Evolutionary conservation across 305 asterid genomes (phyloP), one percentile per base, ranked within the genome.

Genomic region (Monarda citriodora): DNA sequence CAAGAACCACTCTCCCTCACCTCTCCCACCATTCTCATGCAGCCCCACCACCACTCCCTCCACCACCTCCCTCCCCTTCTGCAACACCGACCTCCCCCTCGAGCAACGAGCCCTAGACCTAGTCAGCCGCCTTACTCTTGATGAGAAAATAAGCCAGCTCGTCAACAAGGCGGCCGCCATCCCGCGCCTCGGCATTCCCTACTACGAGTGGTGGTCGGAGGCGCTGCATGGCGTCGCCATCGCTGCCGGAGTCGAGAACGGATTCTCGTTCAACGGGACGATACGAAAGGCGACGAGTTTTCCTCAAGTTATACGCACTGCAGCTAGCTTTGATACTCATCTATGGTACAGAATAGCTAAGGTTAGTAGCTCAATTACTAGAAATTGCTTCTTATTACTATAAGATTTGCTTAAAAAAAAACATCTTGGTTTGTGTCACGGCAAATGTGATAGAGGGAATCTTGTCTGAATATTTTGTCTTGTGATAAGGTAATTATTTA

Each of bases 171-270:
- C 89, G 12, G 37, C 65, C 6, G 84, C 84, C 22, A 32, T 82
- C 26, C 75, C 87, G 8, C 72, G 89, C 25, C 69, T 85, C 0
- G 87, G 93, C 23, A 69, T 85, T 16, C 85, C 86, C 20, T 75
- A 79, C 60, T 85, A 85, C 63, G 72, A 77, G 58, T 82, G 87
- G 94, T 82, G 94, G 94, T 82, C 85, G 17, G 90, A 85, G 77
- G 90, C 94, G 10, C 69, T 85, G 17, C 90, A 85, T 21, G 95
- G 90, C 0, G 90, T 85, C 7, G 83, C 88, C 8, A 53, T 70
- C 51, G 75, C 79, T 3, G 41, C 42, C 9, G 76, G 75, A 5
- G 80, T 78, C 14, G 84, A 78, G 44, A 74, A 72, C 32, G 94
- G 86, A 0, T 72, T 81, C 9, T 56, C 61, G 29, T 82, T 85